Conservation (phyloP, 306 rosid species). For the Vigna hirtella region DNA sequence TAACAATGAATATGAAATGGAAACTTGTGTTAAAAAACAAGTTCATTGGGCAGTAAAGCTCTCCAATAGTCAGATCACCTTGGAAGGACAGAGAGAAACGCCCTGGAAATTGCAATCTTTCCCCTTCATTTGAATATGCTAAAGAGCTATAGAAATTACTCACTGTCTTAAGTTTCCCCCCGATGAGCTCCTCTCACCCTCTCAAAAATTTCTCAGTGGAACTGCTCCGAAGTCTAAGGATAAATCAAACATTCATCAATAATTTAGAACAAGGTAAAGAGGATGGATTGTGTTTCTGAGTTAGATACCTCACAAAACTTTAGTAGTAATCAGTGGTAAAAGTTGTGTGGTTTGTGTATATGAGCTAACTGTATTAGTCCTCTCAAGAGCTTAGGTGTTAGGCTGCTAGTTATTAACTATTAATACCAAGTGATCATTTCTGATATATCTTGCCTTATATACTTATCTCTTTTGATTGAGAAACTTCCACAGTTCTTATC, state of each 20-base stretch:
- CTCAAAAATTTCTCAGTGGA: slow-evolving; percentile 24
- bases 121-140: slow-evolving; percentile 8
- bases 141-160: no score
- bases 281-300: slow-evolving; percentile 18
- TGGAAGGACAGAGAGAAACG: slow-evolving; percentile 4
- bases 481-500: slow-evolving; percentile 28
- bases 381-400: slow-evolving; percentile 26
- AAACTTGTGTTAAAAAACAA: slow-evolving; percentile 4
- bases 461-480: slow-evolving; percentile 34
- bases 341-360: slow-evolving; percentile 10
- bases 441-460: slow-evolving; percentile 33
- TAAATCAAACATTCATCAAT: neutral
- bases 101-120: slow-evolving; percentile 30
- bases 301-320: slow-evolving; percentile 25
- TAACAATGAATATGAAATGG: slow-evolving; percentile 13
- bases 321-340: slow-evolving; percentile 16
- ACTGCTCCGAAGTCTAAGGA: slow-evolving; percentile 25
- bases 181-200: neutral
- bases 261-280: slow-evolving; percentile 5
- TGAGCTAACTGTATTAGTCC: slow-evolving; percentile 16
- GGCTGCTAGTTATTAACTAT: neutral
- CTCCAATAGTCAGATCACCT: slow-evolving; percentile 22
- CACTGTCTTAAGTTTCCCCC: no score
- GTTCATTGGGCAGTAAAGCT: slow-evolving; percentile 17
- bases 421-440: slow-evolving; percentile 9